phyloP scores from a whole-genome alignment of 371 early-diverging fungal species.

The Cokeromyces recurvatus region DNA sequence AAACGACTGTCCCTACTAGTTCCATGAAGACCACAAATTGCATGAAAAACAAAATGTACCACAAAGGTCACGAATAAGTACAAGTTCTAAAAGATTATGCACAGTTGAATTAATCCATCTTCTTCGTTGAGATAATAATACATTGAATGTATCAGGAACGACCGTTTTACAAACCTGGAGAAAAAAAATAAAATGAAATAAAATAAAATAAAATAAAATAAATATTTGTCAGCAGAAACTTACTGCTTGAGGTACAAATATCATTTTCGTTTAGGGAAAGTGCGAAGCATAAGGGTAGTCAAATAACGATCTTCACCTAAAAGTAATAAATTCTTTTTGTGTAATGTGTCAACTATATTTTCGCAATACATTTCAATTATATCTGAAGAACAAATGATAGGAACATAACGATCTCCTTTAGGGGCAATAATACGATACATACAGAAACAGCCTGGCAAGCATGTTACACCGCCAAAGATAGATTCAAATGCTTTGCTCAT shows the following conservation, averaged over 20 bases:
- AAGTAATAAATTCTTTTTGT: conserved; percentile 91
- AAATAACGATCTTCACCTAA: conserved; percentile 96
- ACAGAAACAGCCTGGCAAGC: conserved; percentile 96
- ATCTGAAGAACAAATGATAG: conserved; percentile 79
- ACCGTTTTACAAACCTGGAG: conserved; percentile 80
- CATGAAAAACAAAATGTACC: conserved; percentile 97
- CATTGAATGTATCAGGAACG: conserved; percentile 88
- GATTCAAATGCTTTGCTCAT: conserved; percentile 93
- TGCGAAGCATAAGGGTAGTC: conserved; percentile 90
- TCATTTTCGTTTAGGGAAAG: conserved; percentile 88
- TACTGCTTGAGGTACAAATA: conserved; percentile 89
- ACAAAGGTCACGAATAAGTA: conserved; percentile 87
- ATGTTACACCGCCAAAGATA: conserved; percentile 96
- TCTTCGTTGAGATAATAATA: conserved; percentile 90
- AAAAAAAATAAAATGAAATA: not conserved
- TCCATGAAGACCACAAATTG: conserved; percentile 94
- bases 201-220: too few relatives aligned
- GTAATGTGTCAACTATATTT: conserved; percentile 89
- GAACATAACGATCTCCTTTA: conserved; percentile 58
- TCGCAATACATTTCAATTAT: conserved; percentile 89
- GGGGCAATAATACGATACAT: conserved; percentile 91
- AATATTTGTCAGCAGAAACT: too few relatives aligned
- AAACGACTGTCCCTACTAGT: conserved; percentile 87
- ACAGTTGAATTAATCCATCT: conserved; percentile 98
- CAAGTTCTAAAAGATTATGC: conserved; percentile 89